These are phyloP conservation scores for Citrullus amarus DNA, from an alignment of 306 rosid genomes.

Conservation along the genomic window DNA sequence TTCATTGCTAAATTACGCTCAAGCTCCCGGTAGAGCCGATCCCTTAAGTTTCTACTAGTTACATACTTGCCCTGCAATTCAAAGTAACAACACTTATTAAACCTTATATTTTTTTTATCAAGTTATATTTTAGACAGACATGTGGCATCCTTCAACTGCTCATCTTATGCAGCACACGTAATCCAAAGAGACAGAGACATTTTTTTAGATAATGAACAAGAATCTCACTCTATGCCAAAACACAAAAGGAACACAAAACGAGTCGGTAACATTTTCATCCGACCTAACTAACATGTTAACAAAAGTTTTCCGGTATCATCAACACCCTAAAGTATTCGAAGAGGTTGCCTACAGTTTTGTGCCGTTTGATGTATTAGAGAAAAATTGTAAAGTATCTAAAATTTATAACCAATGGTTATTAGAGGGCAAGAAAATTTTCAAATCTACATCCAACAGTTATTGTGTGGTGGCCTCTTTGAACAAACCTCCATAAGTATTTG, in stretches of 20 bases:
- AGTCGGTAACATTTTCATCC: neutral
- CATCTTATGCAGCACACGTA: neutral
- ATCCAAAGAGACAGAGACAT: neutral
- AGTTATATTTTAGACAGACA: neutral
- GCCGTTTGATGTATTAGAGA: no score
- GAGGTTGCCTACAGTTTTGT: no score
- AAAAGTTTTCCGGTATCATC: neutral
- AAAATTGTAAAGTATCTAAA: no score
- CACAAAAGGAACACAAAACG: neutral
- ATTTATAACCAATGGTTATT: no score
- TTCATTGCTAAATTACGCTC: slow-evolving; percentile 95
- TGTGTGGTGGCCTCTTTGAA: no score
- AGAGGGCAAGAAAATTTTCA: no score
- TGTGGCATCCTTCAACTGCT: neutral
- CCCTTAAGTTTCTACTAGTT: slow-evolving; percentile 94
- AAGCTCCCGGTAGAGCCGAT: slow-evolving; percentile 86
- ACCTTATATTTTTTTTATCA: neutral
- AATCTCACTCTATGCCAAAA: neutral
- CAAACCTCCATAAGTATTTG: neutral
- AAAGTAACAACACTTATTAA: neutral
- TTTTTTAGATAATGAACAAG: neutral
- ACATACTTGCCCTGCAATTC: slow-evolving; percentile 84
- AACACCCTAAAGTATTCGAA: neutral
- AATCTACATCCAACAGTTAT: no score
- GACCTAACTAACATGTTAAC: neutral